These are phyloP conservation scores for Coniella lustricola DNA, from an alignment of 2,329 filamentous ascomycete genomes.

Conservation along the genomic window DNA sequence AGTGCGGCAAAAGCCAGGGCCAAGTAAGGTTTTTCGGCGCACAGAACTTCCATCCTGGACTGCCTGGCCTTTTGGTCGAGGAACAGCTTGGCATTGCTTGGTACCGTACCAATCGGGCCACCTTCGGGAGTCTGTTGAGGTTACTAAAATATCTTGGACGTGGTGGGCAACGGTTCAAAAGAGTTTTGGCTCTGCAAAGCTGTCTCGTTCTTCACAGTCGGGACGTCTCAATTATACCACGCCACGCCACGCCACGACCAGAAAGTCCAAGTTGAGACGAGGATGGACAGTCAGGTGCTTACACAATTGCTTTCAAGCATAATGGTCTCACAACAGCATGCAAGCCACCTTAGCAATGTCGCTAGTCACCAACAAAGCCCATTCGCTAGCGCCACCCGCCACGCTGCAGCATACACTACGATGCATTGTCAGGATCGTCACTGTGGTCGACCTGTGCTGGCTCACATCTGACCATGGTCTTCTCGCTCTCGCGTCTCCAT, in stretches of 20 bases:
- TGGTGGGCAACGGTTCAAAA: no score
- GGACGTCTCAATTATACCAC: background rate
- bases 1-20: no score
- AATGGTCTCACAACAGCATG: constrained; percentile 11
- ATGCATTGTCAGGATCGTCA: background rate
- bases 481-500: background rate
- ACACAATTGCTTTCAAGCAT: no score
- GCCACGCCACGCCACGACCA: constrained; percentile 3
- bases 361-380: background rate
- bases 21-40: no score
- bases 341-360: constrained; percentile 12
- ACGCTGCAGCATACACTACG: background rate
- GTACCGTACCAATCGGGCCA: no score
- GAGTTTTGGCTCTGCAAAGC: background rate
- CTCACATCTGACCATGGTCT: no score
- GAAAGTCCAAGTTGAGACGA: background rate
- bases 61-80: no score
- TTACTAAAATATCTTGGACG: no score
- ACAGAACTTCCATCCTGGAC: no score
- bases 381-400: constrained; percentile 3
- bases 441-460: background rate
- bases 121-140: no score
- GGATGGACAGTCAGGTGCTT: constrained; percentile 9
- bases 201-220: background rate
- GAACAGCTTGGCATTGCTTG: no score